A percentile compares a stretch with the other conserved stretches of the same genome.
Evolutionary conservation across 495 filamentous ascomycete genomes (phyloP).

Genomic region (Penicillium samsonianum): DNA sequence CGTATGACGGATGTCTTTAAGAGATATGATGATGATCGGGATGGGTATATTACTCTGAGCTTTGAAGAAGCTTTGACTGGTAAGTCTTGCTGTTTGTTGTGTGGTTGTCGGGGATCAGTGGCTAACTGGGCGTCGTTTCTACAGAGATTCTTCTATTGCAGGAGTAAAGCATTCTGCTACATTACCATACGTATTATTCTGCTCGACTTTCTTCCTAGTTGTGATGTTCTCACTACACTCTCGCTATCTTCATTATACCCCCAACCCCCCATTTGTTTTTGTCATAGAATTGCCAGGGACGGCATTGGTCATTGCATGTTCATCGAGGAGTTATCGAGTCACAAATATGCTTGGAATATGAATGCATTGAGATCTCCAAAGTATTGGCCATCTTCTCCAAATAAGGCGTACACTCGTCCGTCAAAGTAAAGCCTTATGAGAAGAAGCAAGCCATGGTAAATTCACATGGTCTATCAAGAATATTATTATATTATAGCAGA

Average conservation of each 20-base stretch:
- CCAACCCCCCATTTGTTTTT: conserved; percentile 6
- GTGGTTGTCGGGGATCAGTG: neutral
- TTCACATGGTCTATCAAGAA: neutral
- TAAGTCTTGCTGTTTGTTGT: conserved; percentile 27
- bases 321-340: conserved; percentile 12
- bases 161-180: conserved; percentile 33
- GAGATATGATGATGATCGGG: conserved; percentile 95
- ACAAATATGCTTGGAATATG: neutral
- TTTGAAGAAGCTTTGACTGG: conserved; percentile 80
- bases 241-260: conserved; percentile 20
- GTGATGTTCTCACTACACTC: neutral
- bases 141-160: conserved; percentile 46
- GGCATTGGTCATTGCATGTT: conserved; percentile 15
- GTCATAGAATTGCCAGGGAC: conserved; percentile 19
- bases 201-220: neutral
- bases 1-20: conserved; percentile 99
- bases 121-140: conserved; percentile 3
- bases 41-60: conserved; percentile 83
- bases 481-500: neutral
- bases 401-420: neutral
- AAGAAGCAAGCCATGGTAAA: neutral
- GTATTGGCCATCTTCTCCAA: neutral
- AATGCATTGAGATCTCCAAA: neutral
- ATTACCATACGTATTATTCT: neutral
- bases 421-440: neutral